A percentile compares a stretch with the other conserved stretches of the same genome.
Evolutionary conservation across 306 rosid species (phyloP).

Genomic region (Datisca glomerata): DNA sequence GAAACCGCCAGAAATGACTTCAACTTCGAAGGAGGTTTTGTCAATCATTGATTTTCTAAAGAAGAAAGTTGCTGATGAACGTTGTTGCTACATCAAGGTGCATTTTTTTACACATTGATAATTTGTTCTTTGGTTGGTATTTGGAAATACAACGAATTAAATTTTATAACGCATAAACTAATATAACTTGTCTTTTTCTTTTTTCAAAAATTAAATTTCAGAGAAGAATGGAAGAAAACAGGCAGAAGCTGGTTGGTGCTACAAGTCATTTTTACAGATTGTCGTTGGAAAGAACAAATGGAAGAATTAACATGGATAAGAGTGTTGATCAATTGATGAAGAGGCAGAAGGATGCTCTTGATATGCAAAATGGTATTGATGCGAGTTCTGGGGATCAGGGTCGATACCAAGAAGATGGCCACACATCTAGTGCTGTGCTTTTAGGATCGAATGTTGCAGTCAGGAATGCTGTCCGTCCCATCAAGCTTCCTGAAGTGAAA

Average conservation of each 20-base stretch:
- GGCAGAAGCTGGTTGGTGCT: slow-evolving; percentile 48
- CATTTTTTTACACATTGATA: not conserved
- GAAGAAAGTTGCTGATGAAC: slow-evolving; percentile 58
- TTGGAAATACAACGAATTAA: not conserved
- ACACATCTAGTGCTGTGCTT: slow-evolving; percentile 87
- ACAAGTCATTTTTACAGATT: slow-evolving; percentile 41
- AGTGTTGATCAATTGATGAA: slow-evolving; percentile 50
- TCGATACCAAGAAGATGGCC: slow-evolving; percentile 56
- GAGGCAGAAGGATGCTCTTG: slow-evolving; percentile 83
- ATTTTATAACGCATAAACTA: no score
- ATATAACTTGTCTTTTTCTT: no score
- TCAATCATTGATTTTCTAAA: slow-evolving; percentile 60
- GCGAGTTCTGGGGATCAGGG: slow-evolving; percentile 47
- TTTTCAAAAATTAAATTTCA: slow-evolving; percentile 36
- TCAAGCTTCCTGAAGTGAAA: slow-evolving; percentile 69
- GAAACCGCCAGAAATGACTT: slow-evolving; percentile 22
- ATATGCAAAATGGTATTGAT: slow-evolving; percentile 67
- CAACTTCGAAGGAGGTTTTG: slow-evolving; percentile 38
- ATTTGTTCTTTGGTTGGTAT: not conserved
- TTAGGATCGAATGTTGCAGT: slow-evolving; percentile 83
- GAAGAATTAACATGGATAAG: slow-evolving; percentile 21
- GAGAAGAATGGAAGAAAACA: slow-evolving; percentile 78
- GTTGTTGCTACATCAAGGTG: slow-evolving; percentile 55
- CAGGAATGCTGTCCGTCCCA: slow-evolving; percentile 89
- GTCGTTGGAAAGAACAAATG: slow-evolving; percentile 45